These are phyloP conservation scores for Ustilago shanxiensis DNA, from an alignment of 1,284 basidiomycete species.

Conservation along the genomic window DNA sequence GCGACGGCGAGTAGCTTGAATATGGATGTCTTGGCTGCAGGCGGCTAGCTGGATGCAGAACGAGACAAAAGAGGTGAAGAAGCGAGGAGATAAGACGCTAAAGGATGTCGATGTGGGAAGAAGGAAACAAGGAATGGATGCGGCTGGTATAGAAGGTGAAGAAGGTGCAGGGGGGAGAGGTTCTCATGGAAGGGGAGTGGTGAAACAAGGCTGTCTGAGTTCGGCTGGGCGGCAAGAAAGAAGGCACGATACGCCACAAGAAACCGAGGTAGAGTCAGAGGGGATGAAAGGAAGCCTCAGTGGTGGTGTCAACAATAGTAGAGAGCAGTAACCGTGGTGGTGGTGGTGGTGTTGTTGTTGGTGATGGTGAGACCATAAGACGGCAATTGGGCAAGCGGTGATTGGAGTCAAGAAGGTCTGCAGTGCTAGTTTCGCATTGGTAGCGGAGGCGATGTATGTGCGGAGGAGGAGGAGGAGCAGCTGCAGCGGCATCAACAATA, in stretches of 20 bases:
- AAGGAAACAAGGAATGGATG: not conserved
- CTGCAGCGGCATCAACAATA: too few species aligned
- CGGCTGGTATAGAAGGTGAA: not conserved
- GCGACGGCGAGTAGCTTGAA: not conserved
- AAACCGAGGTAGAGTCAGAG: too few species aligned
- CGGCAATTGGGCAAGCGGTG: slow-evolving; percentile 1
- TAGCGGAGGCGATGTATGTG: not conserved
- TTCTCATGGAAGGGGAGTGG: too few species aligned
- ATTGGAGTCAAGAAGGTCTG: not conserved
- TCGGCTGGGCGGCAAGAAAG: slow-evolving; percentile 5
- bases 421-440: slow-evolving; percentile 7
- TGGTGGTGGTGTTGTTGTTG: too few species aligned
- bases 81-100: not conserved
- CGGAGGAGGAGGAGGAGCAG: too few species aligned
- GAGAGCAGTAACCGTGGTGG: too few species aligned
- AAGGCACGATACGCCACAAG: not conserved
- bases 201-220: slow-evolving; percentile 17
- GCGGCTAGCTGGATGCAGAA: slow-evolving; percentile 17
- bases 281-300: not conserved
- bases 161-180: too few species aligned
- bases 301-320: too few species aligned
- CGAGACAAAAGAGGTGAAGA: not conserved
- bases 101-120: not conserved
- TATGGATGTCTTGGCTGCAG: not conserved
- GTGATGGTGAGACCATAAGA: not conserved